Evolutionary conservation across 2,329 filamentous ascomycete species (phyloP).

Genomic region (Scytalidium lignicola): DNA sequence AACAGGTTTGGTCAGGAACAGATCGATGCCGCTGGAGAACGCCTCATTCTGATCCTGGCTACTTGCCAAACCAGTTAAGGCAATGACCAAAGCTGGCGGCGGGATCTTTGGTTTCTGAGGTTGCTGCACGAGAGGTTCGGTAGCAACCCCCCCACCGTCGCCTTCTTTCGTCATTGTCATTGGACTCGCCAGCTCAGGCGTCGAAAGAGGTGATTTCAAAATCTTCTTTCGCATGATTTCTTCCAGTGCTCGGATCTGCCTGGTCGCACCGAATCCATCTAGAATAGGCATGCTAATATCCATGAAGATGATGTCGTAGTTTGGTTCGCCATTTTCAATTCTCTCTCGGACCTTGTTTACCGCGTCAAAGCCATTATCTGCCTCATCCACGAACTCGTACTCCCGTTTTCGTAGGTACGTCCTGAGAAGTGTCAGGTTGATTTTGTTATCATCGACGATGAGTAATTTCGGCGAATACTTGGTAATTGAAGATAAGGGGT

Average conservation of each 20-base stretch:
- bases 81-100: conserved; percentile 30
- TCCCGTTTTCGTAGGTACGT: conserved; percentile 33
- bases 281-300: conserved; percentile 52
- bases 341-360: conserved; percentile 35
- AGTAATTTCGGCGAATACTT: conserved; percentile 21
- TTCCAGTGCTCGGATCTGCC: conserved; percentile 44
- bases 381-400: conserved; percentile 35
- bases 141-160: conserved; percentile 15
- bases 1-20: conserved; percentile 35
- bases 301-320: conserved; percentile 40
- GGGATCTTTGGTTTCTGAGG: conserved; percentile 1
- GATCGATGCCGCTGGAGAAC: conserved; percentile 28
- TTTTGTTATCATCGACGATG: conserved; percentile 38
- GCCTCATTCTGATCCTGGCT: conserved; percentile 31
- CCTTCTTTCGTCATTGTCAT: conserved; percentile 17
- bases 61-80: conserved; percentile 32
- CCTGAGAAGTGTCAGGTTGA: conserved; percentile 34
- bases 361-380: conserved; percentile 43
- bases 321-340: conserved; percentile 22
- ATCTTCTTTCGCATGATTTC: conserved; percentile 20
- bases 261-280: conserved; percentile 44
- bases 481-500: neutral
- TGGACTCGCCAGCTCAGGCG: conserved; percentile 9
- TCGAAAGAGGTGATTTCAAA: conserved; percentile 8
- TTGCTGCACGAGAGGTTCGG: neutral